Base-by-base conservation (phyloP, 805 yeast genomes). In the Candida dajiaensis region DNA sequence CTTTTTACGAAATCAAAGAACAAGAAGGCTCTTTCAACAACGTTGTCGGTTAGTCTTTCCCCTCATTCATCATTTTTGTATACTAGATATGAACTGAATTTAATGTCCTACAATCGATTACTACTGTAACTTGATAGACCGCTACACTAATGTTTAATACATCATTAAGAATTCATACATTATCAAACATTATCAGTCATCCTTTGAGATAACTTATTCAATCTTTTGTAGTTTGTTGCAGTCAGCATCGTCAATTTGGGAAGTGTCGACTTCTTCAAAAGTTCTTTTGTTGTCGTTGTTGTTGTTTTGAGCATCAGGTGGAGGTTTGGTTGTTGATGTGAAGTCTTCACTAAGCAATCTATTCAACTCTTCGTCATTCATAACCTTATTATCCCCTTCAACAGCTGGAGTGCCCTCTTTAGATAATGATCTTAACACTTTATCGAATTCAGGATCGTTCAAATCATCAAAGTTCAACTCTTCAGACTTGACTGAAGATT, bases 1-100 rank as follows among this genome's bases (percentile, higher is more conserved):
- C 86, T 47, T 87, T 94, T 72, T 92, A 96, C 92, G 92, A 87
- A 60, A 79, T 86, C 58, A 92, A 90, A 70, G 90, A 78, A 63
- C 71, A 79, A 58, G 98, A 92, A 70, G 80, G 84, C 46, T 89
- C 97, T 11, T 94, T 92, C 70, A 86, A 87, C 65, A 87, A 89
- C 61, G 62, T 58, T 48, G 62, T 94, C 87, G 59, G 58, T 41
- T 52, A 46, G 37, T 20, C 21, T 13, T 20, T 18, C 19, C 8
- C 11, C 29, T 13, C 40, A 38, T 20, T 10, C 15, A 12, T 33
- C 36, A 33, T 9, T 21, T 18, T 10, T 38, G 47, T 43, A 43
- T 41, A 41, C 40, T 47, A 43, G 45, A 40, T 15, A 25, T 23
- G 31, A 28, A 33, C 18, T 33, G 8, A 16, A 33, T 18, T 33